Base-by-base conservation (phyloP, 2,329 filamentous ascomycete species). In the Alternaria triticimaculans region DNA sequence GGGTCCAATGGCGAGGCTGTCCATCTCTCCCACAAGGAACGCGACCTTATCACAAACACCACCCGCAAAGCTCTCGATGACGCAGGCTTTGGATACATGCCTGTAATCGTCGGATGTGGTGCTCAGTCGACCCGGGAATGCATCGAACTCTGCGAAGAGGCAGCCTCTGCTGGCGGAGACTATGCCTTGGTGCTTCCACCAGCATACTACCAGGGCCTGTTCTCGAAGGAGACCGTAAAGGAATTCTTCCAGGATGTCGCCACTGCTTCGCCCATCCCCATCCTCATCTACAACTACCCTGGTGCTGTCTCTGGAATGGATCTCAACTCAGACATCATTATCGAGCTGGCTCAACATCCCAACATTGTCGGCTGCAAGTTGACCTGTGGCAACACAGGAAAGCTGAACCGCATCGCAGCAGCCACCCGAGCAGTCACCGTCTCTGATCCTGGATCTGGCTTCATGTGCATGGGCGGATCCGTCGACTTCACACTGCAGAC, bases 1-100 rank as follows among this genome's bases (percentile, higher is more conserved):
- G 92, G 92, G 50, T 93, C 90, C 75, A 95, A 95, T 75, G 92
- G 92, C 72, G 92, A 96, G 82, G 92, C 92, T 8, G 91, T 94
- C 12, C 92, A 94, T 75, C 85, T 95, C 33, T 89, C 89, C 46
- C 89, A 90, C 71, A 83, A 86, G 23, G 92, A 95, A 81, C 88
- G 92, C 63, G 86, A 87, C 51, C 82, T 87, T 55, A 88, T 95
- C 71, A 94, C 90, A 7, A 82, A 83, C 55, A 88, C 89, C 33
- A 94, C 91, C 2, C 89, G 92, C 44, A 85, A 87, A 65, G 90
- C 91, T 14, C 84, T 94, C 48, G 87, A 92, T 75, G 84, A 85
- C 11, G 87, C 88, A 30, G 90, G 91, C 3, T 92, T 87, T 79
- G 75, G 83, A 1, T 81, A 87, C 67, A 84, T 93, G 80, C 91